Conservation (phyloP, 2,329 filamentous ascomycete genomes). For the Venturia aucupariae region DNA sequence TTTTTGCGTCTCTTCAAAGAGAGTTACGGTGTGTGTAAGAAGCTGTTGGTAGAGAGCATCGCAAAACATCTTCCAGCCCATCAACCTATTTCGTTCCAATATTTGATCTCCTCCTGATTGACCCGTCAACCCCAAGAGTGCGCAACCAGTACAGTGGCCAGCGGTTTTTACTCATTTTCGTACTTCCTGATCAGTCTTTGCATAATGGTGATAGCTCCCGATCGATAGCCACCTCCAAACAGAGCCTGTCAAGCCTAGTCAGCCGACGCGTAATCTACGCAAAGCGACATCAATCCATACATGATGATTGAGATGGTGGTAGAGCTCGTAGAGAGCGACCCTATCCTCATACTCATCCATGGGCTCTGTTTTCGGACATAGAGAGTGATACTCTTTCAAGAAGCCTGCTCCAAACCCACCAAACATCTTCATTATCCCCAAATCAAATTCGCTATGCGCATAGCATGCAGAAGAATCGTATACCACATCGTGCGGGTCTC, state of each 20-base stretch:
- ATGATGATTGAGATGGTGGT: slow-evolving; percentile 86
- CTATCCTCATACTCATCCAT: slow-evolving; percentile 78
- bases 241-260: slow-evolving; percentile 37
- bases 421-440: slow-evolving; percentile 96
- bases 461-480: slow-evolving; percentile 78
- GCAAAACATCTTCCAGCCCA: background rate
- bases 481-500: slow-evolving; percentile 61
- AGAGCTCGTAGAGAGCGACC: slow-evolving; percentile 71
- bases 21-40: background rate
- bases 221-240: slow-evolving; percentile 71
- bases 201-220: slow-evolving; percentile 74
- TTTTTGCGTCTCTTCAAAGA: background rate
- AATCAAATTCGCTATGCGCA: slow-evolving; percentile 79
- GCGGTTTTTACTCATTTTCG: slow-evolving; percentile 25
- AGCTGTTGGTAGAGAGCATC: background rate
- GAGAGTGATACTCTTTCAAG: slow-evolving; percentile 64
- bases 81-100: background rate
- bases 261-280: background rate
- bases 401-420: slow-evolving; percentile 70
- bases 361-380: slow-evolving; percentile 74
- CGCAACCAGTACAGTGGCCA: background rate
- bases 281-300: slow-evolving; percentile 21
- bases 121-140: background rate
- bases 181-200: slow-evolving; percentile 64
- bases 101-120: background rate